These are phyloP conservation scores for Exserohilum turcica DNA, from an alignment of 2,329 filamentous ascomycete species.

Conservation along the genomic window DNA sequence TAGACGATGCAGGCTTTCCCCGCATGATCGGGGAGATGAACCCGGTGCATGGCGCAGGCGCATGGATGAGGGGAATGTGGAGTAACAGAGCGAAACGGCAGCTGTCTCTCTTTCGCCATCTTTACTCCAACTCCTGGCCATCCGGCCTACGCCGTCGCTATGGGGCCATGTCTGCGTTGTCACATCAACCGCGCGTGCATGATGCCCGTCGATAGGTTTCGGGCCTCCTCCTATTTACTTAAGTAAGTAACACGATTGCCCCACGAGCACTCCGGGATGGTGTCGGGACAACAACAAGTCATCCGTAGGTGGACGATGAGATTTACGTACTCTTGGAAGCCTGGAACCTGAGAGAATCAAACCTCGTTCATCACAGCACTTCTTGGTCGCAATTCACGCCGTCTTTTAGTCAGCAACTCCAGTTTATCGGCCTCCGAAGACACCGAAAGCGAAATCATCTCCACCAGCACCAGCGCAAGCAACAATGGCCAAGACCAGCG, in stretches of 20 bases:
- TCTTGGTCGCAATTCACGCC: not conserved
- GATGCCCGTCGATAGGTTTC: not conserved
- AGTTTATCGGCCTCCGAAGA: not conserved
- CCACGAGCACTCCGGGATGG: not conserved
- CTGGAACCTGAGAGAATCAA: no score
- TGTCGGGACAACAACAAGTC: not conserved
- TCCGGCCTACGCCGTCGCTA: not conserved
- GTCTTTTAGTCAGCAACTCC: conserved; percentile 1
- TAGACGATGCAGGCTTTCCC: conserved; percentile 9
- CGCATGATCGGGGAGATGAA: conserved; percentile 17
- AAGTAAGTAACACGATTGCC: no score
- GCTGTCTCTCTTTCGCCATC: not conserved
- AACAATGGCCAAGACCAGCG: not conserved
- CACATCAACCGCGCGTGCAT: not conserved
- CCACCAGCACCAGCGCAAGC: not conserved
- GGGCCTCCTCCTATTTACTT: not conserved
- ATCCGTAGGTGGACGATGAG: not conserved
- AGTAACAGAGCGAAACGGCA: conserved; percentile 1
- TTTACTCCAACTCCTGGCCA: not conserved
- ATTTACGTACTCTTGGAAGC: not conserved
- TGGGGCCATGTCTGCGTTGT: not conserved
- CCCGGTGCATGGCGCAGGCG: not conserved
- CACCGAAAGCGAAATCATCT: conserved; percentile 1
- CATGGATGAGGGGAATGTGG: conserved; percentile 19
- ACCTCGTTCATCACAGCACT: not conserved